Percentiles rank a stretch among this genome's conserved stretches.
phyloP scores from a whole-genome alignment of 306 rosid species.

The Clitoria ternatea region DNA sequence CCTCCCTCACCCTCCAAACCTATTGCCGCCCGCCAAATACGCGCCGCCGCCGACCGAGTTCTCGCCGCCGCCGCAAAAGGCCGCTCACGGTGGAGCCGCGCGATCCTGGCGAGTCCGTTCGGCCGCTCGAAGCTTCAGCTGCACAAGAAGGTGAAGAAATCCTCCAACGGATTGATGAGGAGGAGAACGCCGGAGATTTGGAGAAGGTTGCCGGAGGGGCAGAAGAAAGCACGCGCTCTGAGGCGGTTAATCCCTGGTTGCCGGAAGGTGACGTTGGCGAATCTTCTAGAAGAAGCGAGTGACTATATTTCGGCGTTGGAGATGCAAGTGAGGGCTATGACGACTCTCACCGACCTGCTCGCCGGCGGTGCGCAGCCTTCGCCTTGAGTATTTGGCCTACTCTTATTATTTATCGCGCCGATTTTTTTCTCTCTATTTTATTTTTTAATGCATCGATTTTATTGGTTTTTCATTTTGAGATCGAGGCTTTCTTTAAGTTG shows the following conservation, averaged over 20 bases:
- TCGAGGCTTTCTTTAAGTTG: too few species aligned
- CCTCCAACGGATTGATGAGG: conserved; percentile 19
- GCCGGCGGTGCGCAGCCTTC: conserved; percentile 29
- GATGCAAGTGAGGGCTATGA: conserved; percentile 86
- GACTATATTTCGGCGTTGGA: conserved; percentile 73
- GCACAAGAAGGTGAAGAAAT: conserved; percentile 39
- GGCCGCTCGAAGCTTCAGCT: conserved; percentile 19
- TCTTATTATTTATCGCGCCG: too few species aligned
- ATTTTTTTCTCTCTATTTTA: not conserved
- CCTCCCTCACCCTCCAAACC: not conserved
- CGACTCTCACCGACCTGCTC: conserved; percentile 53
- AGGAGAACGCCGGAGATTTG: conserved; percentile 34
- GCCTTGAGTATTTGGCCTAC: conserved; percentile 22
- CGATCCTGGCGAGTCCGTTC: conserved; percentile 56
- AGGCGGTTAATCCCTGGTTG: conserved; percentile 79
- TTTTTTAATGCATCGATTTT: not conserved
- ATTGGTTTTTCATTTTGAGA: too few species aligned
- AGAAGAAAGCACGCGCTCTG: conserved; percentile 50
- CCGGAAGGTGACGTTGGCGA: conserved; percentile 55
- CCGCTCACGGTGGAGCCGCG: conserved; percentile 73
- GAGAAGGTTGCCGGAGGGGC: conserved; percentile 33
- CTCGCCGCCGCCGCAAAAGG: conserved; percentile 64
- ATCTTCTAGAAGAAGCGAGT: conserved; percentile 69
- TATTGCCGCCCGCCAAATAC: conserved; percentile 10
- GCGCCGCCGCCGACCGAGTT: conserved; percentile 58